phyloP scores from a whole-genome alignment of 1,139 yeast genomes.

The Petasospora fabianii region DNA sequence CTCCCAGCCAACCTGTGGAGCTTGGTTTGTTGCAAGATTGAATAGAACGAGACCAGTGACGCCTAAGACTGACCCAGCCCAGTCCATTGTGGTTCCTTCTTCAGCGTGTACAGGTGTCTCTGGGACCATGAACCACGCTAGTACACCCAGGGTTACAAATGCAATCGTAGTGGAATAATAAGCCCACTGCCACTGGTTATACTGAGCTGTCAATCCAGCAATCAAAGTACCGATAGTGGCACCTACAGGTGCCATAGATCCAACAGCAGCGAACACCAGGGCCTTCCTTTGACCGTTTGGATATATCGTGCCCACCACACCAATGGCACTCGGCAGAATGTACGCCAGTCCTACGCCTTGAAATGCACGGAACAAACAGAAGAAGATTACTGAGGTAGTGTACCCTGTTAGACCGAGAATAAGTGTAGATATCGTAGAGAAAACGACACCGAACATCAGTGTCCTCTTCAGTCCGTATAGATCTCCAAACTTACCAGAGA shows the following conservation, averaged over 20 bases:
- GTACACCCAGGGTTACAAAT: slow-evolving; percentile 30
- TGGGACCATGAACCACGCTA: slow-evolving; percentile 38
- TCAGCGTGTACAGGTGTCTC: slow-evolving; percentile 19
- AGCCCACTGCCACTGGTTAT: slow-evolving; percentile 51
- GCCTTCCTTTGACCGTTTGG: slow-evolving; percentile 45
- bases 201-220: slow-evolving; percentile 44
- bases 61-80: slow-evolving; percentile 44
- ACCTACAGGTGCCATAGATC: slow-evolving; percentile 55
- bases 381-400: slow-evolving; percentile 4
- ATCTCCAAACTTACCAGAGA: slow-evolving; percentile 53
- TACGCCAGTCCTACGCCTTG: slow-evolving; percentile 29
- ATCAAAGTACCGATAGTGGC: slow-evolving; percentile 47
- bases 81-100: slow-evolving; percentile 34
- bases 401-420: slow-evolving; percentile 28
- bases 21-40: slow-evolving; percentile 54
- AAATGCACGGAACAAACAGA: slow-evolving; percentile 5
- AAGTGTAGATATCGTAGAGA: slow-evolving; percentile 32
- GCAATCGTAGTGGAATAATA: slow-evolving; percentile 44
- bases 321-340: slow-evolving; percentile 50
- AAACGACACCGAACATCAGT: slow-evolving; percentile 41
- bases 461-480: slow-evolving; percentile 46
- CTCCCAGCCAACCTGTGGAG: slow-evolving; percentile 50
- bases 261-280: slow-evolving; percentile 47
- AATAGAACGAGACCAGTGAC: slow-evolving; percentile 44
- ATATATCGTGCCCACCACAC: slow-evolving; percentile 46